These are phyloP conservation scores for Sideroxylon spinosum DNA, from an alignment of 179 eudicot genomes.

Conservation along the genomic window DNA sequence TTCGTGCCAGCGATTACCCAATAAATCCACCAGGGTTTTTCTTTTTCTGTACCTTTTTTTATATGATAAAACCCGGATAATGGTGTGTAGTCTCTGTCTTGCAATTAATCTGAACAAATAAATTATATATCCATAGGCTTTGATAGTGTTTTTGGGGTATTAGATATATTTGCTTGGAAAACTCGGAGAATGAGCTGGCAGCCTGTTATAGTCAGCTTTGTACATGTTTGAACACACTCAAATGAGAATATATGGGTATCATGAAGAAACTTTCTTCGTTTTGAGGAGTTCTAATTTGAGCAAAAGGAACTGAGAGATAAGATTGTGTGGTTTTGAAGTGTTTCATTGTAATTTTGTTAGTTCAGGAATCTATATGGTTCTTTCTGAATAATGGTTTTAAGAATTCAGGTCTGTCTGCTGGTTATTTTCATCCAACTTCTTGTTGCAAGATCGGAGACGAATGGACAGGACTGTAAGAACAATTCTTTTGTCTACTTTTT, in stretches of 20 bases:
- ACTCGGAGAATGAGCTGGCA: too few species aligned
- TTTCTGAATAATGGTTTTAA: constrained; percentile 14
- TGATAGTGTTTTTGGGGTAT: too few species aligned
- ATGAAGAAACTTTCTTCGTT: neutral
- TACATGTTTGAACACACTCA: neutral
- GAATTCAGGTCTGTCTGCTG: constrained; percentile 15
- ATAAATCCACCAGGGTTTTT: neutral
- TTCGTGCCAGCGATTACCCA: neutral
- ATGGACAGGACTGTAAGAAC: neutral
- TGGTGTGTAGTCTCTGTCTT: neutral
- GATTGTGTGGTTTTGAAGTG: neutral
- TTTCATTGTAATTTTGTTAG: neutral
- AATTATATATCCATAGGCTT: neutral
- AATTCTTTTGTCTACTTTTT: neutral
- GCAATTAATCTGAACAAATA: neutral
- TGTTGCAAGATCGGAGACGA: neutral
- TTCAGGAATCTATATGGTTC: constrained; percentile 12
- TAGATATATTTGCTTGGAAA: neutral
- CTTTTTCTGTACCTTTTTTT: neutral
- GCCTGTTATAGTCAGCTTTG: neutral
- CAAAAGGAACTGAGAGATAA: too few species aligned
- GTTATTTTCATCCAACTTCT: neutral
- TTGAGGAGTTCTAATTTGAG: too few species aligned
- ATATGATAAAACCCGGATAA: neutral
- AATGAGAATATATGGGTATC: neutral